Percentiles rank a stretch among this genome's conserved stretches.
Evolutionary conservation across 1,139 yeast genomes (phyloP).

Genomic region (Suhomyces guaymorum): DNA sequence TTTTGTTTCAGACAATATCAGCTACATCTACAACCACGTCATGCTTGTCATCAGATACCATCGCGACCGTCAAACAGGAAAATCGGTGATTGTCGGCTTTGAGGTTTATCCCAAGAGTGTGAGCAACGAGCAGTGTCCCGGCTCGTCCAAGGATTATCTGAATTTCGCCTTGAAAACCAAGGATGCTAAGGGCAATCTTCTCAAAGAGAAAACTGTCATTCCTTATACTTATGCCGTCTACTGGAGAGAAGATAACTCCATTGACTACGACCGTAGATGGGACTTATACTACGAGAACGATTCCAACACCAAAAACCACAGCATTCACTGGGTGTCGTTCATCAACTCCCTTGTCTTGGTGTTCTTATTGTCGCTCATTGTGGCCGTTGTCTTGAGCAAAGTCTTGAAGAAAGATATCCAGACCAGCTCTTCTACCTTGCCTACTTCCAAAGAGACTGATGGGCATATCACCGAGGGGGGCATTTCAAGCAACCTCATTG

Average conservation of each 20-base stretch:
- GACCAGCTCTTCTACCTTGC: constrained; percentile 12
- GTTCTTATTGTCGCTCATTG: constrained; percentile 57
- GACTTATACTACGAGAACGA: constrained; percentile 65
- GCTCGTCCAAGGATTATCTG: constrained; percentile 58
- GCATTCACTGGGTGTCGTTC: constrained; percentile 72
- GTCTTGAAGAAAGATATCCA: constrained; percentile 46
- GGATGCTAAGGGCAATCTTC: constrained; percentile 19
- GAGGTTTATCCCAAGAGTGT: constrained; percentile 90
- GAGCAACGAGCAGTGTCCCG: constrained; percentile 66
- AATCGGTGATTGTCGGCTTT: constrained; percentile 76
- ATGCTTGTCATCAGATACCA: constrained; percentile 80
- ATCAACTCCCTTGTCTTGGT: constrained; percentile 65
- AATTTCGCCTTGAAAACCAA: constrained; percentile 47
- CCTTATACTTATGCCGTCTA: constrained; percentile 86
- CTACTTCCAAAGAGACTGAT: constrained; percentile 11
- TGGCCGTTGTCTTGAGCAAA: constrained; percentile 60
- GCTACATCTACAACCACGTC: constrained; percentile 75
- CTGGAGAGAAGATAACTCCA: constrained; percentile 79
- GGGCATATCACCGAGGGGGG: constrained; percentile 11
- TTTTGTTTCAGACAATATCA: constrained; percentile 54
- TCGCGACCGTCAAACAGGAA: constrained; percentile 44
- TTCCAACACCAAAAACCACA: constrained; percentile 39
- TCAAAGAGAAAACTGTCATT: constrained; percentile 43
- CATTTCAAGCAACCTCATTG: constrained; percentile 40
- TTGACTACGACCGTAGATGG: constrained; percentile 76